A percentile compares a stretch with the other conserved stretches of the same genome.
phyloP scores from a whole-genome alignment of 2,329 filamentous ascomycete genomes.

The Ceratocystis variospora region DNA sequence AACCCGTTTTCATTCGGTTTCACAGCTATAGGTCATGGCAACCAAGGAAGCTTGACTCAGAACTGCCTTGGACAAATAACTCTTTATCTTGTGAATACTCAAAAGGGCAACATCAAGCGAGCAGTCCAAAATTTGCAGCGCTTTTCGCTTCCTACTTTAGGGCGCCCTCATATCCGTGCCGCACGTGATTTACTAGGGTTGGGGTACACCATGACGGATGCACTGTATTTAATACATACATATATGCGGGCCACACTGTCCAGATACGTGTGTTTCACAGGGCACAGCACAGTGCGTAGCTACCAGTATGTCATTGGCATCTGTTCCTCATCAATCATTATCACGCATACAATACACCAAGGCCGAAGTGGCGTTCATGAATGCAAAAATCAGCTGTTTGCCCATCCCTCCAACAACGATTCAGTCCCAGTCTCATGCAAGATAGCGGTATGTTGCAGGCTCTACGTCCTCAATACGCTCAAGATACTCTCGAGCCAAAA shows the following conservation, averaged over 20 bases:
- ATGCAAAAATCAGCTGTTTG: background rate
- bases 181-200: background rate
- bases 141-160: constrained; percentile 7
- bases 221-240: background rate
- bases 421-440: constrained; percentile 38
- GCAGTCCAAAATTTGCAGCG: background rate
- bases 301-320: background rate
- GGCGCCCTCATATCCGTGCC: background rate
- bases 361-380: no score
- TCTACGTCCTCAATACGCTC: constrained; percentile 58
- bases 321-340: no score
- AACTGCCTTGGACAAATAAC: background rate
- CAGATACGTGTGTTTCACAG: background rate
- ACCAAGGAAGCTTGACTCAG: no score
- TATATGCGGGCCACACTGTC: background rate
- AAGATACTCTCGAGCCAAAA: constrained; percentile 65
- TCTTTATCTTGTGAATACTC: background rate
- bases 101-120: constrained; percentile 10
- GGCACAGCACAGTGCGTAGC: background rate
- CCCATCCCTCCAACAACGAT: background rate
- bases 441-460: constrained; percentile 53
- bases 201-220: background rate
- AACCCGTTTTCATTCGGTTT: no score
- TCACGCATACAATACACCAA: background rate
- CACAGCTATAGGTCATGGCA: no score